phyloP scores from a whole-genome alignment of 306 rosid genomes.

The Fragaria ananassa region DNA sequence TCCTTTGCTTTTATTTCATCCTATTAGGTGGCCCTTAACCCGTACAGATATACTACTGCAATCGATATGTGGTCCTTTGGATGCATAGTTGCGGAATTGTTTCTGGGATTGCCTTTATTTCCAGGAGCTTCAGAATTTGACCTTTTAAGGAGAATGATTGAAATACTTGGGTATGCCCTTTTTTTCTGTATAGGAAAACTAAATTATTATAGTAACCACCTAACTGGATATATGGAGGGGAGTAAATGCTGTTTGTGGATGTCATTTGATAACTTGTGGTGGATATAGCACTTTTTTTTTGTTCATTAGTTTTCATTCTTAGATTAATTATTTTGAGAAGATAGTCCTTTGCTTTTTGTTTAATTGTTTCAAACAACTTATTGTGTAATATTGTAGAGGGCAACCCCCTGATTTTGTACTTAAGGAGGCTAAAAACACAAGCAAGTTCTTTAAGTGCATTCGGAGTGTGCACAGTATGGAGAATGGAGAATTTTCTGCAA shows the following conservation, averaged over 20 bases:
- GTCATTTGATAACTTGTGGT: background rate
- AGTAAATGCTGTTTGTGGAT: background rate
- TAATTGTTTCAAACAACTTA: constrained; percentile 15
- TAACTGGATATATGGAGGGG: background rate
- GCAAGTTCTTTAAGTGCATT: constrained; percentile 81
- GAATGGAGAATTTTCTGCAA: constrained; percentile 48
- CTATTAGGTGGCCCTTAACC: constrained; percentile 45
- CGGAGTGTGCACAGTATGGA: constrained; percentile 68
- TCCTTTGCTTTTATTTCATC: constrained; percentile 14
- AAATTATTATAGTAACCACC: background rate
- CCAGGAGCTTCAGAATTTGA: constrained; percentile 99
- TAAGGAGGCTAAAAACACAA: constrained; percentile 91
- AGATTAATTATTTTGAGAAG: background rate
- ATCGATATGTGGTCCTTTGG: constrained; percentile 99
- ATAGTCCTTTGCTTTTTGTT: background rate
- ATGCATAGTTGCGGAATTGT: constrained; percentile 97
- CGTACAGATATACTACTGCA: constrained; percentile 79
- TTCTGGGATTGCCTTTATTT: constrained; percentile 91
- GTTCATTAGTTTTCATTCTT: background rate
- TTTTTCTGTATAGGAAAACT: constrained; percentile 10
- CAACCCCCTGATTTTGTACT: constrained; percentile 95
- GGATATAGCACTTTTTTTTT: background rate
- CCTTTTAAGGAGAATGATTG: constrained; percentile 86
- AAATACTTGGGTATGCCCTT: constrained; percentile 83
- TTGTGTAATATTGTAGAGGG: constrained; percentile 51